These are phyloP conservation scores for Aspergillus novoparasiticus DNA, from an alignment of 2,329 filamentous ascomycete genomes.

Conservation along the genomic window DNA sequence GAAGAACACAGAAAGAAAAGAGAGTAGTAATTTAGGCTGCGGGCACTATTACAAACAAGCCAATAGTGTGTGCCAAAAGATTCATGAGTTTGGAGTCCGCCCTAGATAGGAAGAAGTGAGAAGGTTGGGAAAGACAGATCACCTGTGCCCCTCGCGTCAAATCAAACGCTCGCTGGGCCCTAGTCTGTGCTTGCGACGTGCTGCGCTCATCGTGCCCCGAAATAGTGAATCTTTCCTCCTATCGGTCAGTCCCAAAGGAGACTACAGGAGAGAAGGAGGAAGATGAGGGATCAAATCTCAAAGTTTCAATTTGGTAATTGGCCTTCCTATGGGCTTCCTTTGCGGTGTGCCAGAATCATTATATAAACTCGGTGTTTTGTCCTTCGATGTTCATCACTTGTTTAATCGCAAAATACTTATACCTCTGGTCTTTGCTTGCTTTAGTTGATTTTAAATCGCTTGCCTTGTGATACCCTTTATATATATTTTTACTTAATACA, in stretches of 20 bases:
- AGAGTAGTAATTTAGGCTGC: not conserved
- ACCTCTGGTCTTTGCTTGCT: slow-evolving; percentile 9
- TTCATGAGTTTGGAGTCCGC: not conserved
- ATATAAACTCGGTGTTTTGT: slow-evolving; percentile 10
- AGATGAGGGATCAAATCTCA: slow-evolving; percentile 5
- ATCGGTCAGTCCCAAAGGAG: slow-evolving; percentile 10
- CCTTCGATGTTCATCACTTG: not conserved
- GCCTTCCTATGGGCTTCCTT: slow-evolving; percentile 1
- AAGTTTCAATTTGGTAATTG: slow-evolving; percentile 4
- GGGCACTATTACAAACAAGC: not conserved
- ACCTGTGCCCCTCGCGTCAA: slow-evolving; percentile 19
- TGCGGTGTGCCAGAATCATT: slow-evolving; percentile 9
- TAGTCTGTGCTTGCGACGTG: slow-evolving; percentile 6
- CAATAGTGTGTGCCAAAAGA: not conserved
- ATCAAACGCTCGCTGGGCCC: slow-evolving; percentile 5
- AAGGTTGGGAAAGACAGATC: slow-evolving; percentile 13
- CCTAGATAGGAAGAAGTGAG: not conserved
- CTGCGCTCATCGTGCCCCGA: slow-evolving; percentile 7
- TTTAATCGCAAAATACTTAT: not conserved
- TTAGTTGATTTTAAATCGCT: not conserved
- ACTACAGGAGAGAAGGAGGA: slow-evolving; percentile 5
- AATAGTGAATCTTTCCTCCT: slow-evolving; percentile 10
- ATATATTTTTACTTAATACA: not conserved
- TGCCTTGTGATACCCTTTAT: slow-evolving; percentile 8
- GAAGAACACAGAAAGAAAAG: not conserved